Base-by-base conservation (phyloP, 2,329 filamentous ascomycete species). In the Neurospora sp. region DNA sequence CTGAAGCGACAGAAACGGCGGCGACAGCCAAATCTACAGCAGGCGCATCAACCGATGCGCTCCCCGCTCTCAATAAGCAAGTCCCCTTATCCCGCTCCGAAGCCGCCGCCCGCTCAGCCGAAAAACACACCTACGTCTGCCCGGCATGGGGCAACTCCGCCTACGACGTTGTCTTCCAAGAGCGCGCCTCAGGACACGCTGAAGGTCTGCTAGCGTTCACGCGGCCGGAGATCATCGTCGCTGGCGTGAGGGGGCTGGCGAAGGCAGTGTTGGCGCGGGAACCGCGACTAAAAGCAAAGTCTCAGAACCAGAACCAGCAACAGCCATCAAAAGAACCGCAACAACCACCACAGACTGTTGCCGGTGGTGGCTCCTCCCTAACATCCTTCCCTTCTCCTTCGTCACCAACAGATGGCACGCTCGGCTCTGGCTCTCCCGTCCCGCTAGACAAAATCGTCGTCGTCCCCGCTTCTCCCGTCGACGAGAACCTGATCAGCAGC, bases 141-240 rank as follows among this genome's bases (percentile, higher is more conserved):
- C 83, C 84, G 0, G 78, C 77, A n/a, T 87, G 85, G 85, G 85
- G 80, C 0, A 81, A 78, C 8, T 71, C 78, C 15, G 78, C 77
- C 6, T 86, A 83, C 71, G 76, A 82, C 12, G 80, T 86, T 1
- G 73, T 85, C 0, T 77, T 81, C 69, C 77, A 79, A 19, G 79
- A 79, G 67, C 80, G 83, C 38, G 78, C 78, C 0, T 12, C 74
- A 5, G 83, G 83, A 2, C 77, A 76, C 4, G 77, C 82, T 0
- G 83, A 83, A 0, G 83, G 84, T 0, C 77, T 86, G 40, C 73
- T 87, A 40, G 80, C 82, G 11, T 85, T 83, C 81, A 83, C 86
- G 70, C 77, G 81, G 17, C 84, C 84, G 1, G 81, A 83, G 39
- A 73, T 84, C 43, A 82, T 86, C 69, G 73, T 77, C 0, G 73